These are phyloP conservation scores for Eucalyptus fibrosa DNA, from an alignment of 345 rosid species.

Conservation along the genomic window DNA sequence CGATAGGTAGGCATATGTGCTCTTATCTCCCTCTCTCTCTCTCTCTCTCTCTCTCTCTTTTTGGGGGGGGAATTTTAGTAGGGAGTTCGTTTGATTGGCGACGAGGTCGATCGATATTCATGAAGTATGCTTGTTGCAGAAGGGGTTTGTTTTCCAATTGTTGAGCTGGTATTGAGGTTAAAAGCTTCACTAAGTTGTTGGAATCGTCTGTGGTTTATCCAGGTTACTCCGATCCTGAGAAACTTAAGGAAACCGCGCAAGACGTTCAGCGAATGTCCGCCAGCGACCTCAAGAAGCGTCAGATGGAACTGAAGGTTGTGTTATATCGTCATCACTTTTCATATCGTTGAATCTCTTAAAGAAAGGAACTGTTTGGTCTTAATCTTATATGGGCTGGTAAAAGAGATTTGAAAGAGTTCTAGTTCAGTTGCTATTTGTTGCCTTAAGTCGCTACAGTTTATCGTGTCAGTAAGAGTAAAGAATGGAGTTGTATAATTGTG, in stretches of 20 bases:
- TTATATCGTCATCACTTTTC: not conserved
- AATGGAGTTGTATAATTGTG: not conserved
- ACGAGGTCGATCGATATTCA: not conserved
- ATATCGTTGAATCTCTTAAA: not conserved
- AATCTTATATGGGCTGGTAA: not conserved
- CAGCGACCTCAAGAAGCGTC: slow-evolving; percentile 67
- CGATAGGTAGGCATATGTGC: slow-evolving; percentile 38
- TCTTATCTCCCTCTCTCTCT: not conserved
- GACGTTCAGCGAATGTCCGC: slow-evolving; percentile 52
- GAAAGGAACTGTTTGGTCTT: not conserved
- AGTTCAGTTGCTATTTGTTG: not conserved
- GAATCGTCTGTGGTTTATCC: not conserved
- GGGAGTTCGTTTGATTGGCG: not conserved
- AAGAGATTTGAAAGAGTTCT: not conserved
- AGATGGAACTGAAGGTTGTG: slow-evolving; percentile 65
- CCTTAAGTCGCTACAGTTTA: not conserved
- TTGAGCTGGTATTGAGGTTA: not conserved
- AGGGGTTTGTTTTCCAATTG: not conserved
- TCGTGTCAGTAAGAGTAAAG: not conserved
- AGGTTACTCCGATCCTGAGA: slow-evolving; percentile 88
- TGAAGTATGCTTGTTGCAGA: not conserved
- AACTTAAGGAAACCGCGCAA: slow-evolving; percentile 63
- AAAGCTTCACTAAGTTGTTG: not conserved
- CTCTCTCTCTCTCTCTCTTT: not conserved
- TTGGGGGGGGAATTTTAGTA: not conserved